Conservation (phyloP, 2,329 filamentous ascomycete genomes). For the Trichoderma sp. region DNA sequence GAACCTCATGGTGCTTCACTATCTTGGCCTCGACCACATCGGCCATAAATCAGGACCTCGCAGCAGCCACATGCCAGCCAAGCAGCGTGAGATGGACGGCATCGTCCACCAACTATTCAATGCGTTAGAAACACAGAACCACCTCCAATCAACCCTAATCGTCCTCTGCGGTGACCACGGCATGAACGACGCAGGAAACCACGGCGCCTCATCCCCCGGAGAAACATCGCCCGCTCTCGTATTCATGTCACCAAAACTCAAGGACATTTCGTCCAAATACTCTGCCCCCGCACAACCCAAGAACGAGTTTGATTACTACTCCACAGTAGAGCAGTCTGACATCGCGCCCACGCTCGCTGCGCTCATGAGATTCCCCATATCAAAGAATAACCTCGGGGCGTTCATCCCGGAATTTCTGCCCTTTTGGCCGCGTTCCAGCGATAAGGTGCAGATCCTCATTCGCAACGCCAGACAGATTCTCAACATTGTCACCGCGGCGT, state of each 20-base stretch:
- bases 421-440: constrained; percentile 62
- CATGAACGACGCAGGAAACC: constrained; percentile 99
- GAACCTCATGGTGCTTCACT: constrained; percentile 93
- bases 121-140: constrained; percentile 68
- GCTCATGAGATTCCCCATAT: constrained; percentile 82
- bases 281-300: constrained; percentile 59
- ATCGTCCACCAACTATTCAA: constrained; percentile 76
- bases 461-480: constrained; percentile 82
- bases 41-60: constrained; percentile 92
- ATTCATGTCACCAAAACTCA: constrained; percentile 85
- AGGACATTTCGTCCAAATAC: constrained; percentile 49
- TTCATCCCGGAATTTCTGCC: constrained; percentile 77
- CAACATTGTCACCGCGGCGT: constrained; percentile 73
- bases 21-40: constrained; percentile 94
- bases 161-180: constrained; percentile 92
- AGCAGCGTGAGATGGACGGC: constrained; percentile 90
- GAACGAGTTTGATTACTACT: constrained; percentile 81
- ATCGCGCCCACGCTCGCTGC: constrained; percentile 86
- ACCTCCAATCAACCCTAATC: constrained; percentile 77
- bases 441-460: constrained; percentile 68
- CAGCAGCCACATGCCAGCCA: constrained; percentile 87
- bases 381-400: constrained; percentile 86
- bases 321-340: constrained; percentile 87
- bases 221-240: constrained; percentile 92
- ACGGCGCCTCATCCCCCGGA: constrained; percentile 88